Percentiles rank a stretch among this genome's conserved stretches.
Conservation (phyloP, 1,139 yeast species). For the Pichia sp. region DNA sequence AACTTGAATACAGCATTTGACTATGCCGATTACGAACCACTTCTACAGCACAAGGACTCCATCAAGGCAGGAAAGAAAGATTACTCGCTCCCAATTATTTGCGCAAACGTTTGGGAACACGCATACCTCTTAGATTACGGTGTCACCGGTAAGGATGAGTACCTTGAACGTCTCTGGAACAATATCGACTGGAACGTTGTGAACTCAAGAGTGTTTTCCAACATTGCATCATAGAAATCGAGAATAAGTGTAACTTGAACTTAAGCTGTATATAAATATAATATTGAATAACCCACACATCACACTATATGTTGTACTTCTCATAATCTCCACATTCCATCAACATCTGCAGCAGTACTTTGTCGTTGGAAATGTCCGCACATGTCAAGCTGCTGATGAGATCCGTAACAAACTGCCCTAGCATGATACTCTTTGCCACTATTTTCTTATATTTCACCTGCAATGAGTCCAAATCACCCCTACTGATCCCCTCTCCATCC, state of each 20-base stretch:
- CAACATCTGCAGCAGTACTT: conserved; percentile 24
- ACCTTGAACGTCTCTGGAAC: conserved; percentile 69
- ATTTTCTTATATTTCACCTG: conserved; percentile 13
- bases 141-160: conserved; percentile 63
- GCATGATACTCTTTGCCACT: conserved; percentile 18
- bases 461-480: no score
- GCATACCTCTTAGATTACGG: conserved; percentile 84
- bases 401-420: conserved; percentile 28
- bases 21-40: conserved; percentile 42
- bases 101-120: conserved; percentile 81
- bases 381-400: conserved; percentile 26
- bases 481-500: no score
- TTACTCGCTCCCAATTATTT: conserved; percentile 71
- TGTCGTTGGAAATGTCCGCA: conserved; percentile 24
- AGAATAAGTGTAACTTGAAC: neutral
- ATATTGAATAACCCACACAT: no score
- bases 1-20: conserved; percentile 72
- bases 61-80: conserved; percentile 45
- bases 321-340: conserved; percentile 27
- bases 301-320: no score
- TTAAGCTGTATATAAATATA: no score
- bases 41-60: conserved; percentile 40
- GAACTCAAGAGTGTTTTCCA: conserved; percentile 46
- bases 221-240: conserved; percentile 14
- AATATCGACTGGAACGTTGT: conserved; percentile 85